Base-by-base conservation (phyloP, 129 eudicot genomes). In the Cynara cardunculus region DNA sequence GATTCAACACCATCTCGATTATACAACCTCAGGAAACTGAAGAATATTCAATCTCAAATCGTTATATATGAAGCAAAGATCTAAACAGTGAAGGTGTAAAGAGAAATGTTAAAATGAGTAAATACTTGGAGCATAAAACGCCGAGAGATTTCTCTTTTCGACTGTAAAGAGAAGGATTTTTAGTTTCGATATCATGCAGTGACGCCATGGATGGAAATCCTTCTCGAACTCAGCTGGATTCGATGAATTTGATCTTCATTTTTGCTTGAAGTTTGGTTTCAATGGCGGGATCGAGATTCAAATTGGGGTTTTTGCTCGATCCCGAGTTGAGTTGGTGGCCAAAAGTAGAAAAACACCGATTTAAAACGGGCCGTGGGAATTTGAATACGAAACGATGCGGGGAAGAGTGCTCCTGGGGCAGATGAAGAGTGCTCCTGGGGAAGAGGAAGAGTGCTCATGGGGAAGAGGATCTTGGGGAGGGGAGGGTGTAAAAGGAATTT, bases 141-240 rank as follows among this genome's bases (percentile, higher is more conserved):
- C 90, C 92, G 78, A 90, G 96, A 59, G 96, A 90, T 79, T 90
- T 88, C 75, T 90, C 89, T 75, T 90, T 88, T 70, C 96, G 90
- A 69, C 88, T 75, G 81, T 89, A 87, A 25, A 81, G 10, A 6
- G 81, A 82, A 77, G 79, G 84, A 49, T 66, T 78, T 83, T 89
- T 80, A 5, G 83, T 35, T n/a, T 84, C 85, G 61, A 86, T 71
- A 81, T 84, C 85, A 27, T 71, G 74, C 35, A 56, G 72, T 76
- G 76, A 79, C 31, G 82, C 80, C 89, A 86, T 80, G 16, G 73
- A 73, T 72, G 84, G 75, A 73, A 73, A 72, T 39, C 7, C 11
- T 26, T 9, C 5, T 12, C 7, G 46, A 49, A 3, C 73, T 73
- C 32, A 83, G 82, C 82, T 83, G 35, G 76, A 69, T 25, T 73